Evolutionary conservation across 2,329 filamentous ascomycete genomes (phyloP).

Genomic region (Neobulgaria alba): DNA sequence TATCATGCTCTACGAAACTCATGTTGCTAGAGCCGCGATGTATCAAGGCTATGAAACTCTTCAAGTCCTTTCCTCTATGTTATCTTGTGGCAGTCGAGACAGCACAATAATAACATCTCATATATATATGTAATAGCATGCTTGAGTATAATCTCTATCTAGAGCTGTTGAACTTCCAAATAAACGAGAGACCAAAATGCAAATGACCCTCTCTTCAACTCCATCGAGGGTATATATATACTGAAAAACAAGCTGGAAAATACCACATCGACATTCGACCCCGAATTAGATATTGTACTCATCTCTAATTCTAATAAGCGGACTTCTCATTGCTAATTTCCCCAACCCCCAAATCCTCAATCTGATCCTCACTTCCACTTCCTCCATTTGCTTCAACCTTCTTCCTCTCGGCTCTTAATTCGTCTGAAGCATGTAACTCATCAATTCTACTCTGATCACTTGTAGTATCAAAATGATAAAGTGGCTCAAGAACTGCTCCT

Average conservation of each 20-base stretch:
- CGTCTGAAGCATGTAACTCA: constrained; percentile 11
- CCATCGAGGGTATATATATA: not conserved
- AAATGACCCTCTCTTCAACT: not conserved
- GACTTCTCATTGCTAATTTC: constrained; percentile 1
- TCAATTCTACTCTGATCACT: constrained; percentile 10
- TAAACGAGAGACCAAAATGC: not conserved
- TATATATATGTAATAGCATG: no score
- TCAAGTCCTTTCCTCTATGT: no score
- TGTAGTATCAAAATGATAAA: constrained; percentile 40
- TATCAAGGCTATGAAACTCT: no score
- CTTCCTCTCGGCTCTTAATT: constrained; percentile 7
- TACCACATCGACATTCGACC: not conserved
- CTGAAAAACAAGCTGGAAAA: not conserved
- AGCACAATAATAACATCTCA: no score
- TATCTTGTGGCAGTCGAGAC: no score
- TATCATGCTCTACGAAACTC: no score
- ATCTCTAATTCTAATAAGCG: no score
- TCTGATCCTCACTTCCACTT: constrained; percentile 4
- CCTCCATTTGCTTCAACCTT: not conserved
- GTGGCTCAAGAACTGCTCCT: constrained; percentile 36
- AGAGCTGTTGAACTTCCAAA: no score
- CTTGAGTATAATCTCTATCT: no score
- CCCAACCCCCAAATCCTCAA: constrained; percentile 3
- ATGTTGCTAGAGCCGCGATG: no score
- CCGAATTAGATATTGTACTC: no score